These are phyloP conservation scores for Arthrocladium fulminans DNA, from an alignment of 2,329 filamentous ascomycete species.

Conservation along the genomic window DNA sequence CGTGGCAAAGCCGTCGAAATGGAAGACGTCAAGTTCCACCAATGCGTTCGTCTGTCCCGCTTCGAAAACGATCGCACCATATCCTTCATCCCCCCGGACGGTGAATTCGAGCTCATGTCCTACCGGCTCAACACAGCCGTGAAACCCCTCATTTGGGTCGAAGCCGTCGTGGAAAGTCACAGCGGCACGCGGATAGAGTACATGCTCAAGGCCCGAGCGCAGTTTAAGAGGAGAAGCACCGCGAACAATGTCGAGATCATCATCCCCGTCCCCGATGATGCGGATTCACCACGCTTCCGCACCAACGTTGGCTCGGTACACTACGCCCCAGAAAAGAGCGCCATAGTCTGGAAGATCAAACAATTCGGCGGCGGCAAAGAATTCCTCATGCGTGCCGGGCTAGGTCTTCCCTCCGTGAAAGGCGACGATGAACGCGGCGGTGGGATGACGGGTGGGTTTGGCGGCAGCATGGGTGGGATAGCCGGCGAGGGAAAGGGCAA, in stretches of 20 bases:
- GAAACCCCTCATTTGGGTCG: conserved; percentile 97
- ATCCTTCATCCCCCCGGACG: conserved; percentile 95
- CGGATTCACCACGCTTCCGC: conserved; percentile 88
- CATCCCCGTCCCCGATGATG: conserved; percentile 93
- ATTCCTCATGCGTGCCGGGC: conserved; percentile 94
- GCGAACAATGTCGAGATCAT: conserved; percentile 98
- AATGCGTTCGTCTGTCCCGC: conserved; percentile 87
- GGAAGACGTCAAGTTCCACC: conserved; percentile 99
- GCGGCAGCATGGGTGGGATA: conserved; percentile 90
- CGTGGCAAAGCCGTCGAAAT: conserved; percentile 97
- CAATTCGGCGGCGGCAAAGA: conserved; percentile 98
- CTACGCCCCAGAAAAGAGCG: conserved; percentile 93
- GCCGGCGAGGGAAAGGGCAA: conserved; percentile 75
- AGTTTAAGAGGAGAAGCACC: conserved; percentile 95
- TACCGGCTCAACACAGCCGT: conserved; percentile 98
- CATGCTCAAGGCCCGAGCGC: conserved; percentile 94
- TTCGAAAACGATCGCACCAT: conserved; percentile 99
- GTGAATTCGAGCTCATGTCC: conserved; percentile 98
- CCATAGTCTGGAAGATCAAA: conserved; percentile 99
- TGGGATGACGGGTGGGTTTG: conserved; percentile 95
- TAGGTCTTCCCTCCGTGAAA: conserved; percentile 85
- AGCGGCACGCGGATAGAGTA: conserved; percentile 94
- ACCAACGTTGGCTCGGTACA: conserved; percentile 97
- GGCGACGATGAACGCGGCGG: conserved; percentile 93
- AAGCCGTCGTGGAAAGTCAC: conserved; percentile 93